Evolutionary conservation across 2,329 filamentous ascomycete species (phyloP), one percentile per base, ranked within the genome.

Genomic region (Aspergillus sp.): DNA sequence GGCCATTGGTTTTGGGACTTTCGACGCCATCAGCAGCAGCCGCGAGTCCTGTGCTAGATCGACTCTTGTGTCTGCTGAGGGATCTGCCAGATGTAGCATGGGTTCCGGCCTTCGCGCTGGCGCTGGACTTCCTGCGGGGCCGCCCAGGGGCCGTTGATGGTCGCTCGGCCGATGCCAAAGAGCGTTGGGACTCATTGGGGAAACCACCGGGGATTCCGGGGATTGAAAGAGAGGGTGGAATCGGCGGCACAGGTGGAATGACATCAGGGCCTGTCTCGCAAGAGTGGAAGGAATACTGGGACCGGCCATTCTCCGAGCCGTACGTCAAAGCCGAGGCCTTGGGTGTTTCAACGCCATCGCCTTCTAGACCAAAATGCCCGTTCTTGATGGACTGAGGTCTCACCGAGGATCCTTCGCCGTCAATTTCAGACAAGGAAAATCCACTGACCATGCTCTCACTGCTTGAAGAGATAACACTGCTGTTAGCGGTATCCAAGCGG

Each of bases 171-270:
- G 63, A 65, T 16, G 67, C 55, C 49, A 70, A 60, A 6, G 74
- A 75, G 12, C 72, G 68, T 47, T 73, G 70, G 20, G 72, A 72
- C 60, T 78, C 77, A 16, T 72, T 71, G 2, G 77, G 74, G 60
- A 76, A 78, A n/a, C 75, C 74, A 26, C 76, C 77, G 2, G 77
- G 77, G 18, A 80, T 71, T 32, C 76, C 77, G 2, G 77, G 77
- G 18, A 80, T 71, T 36, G 75, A 69, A 36, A 81, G 67, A 5
- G 71, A 71, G 0, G 71, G 66, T 14, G 78, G 78, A n/a, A 80
- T 73, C 20, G 79, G 79, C 12, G 79, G 79, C 4, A 81, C 78
- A 12, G 79, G 78, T 2, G 78, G 78, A n/a, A 81, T 76, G 39
- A 69, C 71, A n/a, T 74, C 66, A 7, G 67, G 63, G 49, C 65